A percentile compares a stretch with the other conserved stretches of the same genome.
Conservation (phyloP, 1,284 basidiomycete species). For the Austropuccinia psidii region DNA sequence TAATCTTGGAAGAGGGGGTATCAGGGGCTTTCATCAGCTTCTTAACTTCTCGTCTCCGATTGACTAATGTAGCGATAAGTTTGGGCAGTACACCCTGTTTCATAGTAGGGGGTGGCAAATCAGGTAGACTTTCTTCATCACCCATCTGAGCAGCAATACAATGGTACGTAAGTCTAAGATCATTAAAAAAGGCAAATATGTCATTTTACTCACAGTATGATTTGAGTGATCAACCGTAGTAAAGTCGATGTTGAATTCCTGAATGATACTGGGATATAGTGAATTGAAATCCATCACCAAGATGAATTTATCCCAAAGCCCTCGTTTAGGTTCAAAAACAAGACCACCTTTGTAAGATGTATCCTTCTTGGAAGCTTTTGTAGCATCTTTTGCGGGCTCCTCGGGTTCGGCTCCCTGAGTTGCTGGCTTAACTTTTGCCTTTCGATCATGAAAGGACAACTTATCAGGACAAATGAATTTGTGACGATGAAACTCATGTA, state of each 20-base stretch:
- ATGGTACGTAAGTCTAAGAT: constrained; percentile 5
- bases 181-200: neutral
- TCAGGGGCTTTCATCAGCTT: constrained; percentile 86
- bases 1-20: constrained; percentile 64
- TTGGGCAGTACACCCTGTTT: constrained; percentile 84
- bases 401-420: constrained; percentile 57
- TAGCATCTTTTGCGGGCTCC: constrained; percentile 50
- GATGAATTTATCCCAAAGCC: constrained; percentile 93
- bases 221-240: constrained; percentile 74
- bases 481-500: constrained; percentile 93
- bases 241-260: constrained; percentile 99
- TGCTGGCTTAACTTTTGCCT: constrained; percentile 56
- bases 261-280: constrained; percentile 97
- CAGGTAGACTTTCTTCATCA: constrained; percentile 74
- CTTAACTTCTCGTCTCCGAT: constrained; percentile 82
- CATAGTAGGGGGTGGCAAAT: constrained; percentile 67
- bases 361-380: constrained; percentile 68
- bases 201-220: constrained; percentile 55
- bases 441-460: constrained; percentile 55
- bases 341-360: constrained; percentile 99
- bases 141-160: constrained; percentile 50
- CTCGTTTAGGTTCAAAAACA: constrained; percentile 93
- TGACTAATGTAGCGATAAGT: constrained; percentile 89
- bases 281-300: constrained; percentile 99
- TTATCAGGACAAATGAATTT: constrained; percentile 98